These are phyloP conservation scores for Xylona heveae DNA, from an alignment of 495 filamentous ascomycete genomes.

Conservation along the genomic window DNA sequence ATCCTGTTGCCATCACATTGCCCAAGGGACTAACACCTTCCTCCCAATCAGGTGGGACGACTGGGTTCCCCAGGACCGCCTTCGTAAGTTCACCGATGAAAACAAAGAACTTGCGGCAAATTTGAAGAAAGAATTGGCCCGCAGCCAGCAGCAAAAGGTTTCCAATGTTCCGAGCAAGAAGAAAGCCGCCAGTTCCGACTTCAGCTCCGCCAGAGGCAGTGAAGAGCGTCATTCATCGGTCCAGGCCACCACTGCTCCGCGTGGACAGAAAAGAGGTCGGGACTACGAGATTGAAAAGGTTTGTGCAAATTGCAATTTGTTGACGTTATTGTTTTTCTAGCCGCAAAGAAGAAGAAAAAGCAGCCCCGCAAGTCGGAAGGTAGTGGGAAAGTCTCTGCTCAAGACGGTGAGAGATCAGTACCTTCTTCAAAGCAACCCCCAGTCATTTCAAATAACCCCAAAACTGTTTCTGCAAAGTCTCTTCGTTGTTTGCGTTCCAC, in stretches of 20 bases:
- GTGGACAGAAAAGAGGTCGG: constrained; percentile 45
- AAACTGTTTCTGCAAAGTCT: no score
- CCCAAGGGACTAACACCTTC: neutral
- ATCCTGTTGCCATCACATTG: constrained; percentile 1
- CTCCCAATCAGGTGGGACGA: constrained; percentile 62
- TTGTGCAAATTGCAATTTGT: no score
- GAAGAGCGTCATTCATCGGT: constrained; percentile 61
- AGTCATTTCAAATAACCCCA: no score
- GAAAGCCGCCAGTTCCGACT: constrained; percentile 41
- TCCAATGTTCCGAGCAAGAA: constrained; percentile 16
- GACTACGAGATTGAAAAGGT: constrained; percentile 61
- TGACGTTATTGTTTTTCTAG: no score
- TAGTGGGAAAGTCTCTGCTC: no score
- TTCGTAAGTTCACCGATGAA: constrained; percentile 85
- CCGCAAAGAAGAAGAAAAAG: no score
- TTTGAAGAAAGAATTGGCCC: constrained; percentile 36
- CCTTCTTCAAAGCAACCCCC: no score
- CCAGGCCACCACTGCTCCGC: constrained; percentile 28
- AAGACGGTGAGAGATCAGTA: no score
- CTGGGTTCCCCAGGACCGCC: constrained; percentile 87
- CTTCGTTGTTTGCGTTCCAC: no score
- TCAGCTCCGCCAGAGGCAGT: constrained; percentile 62
- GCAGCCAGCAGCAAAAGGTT: constrained; percentile 17
- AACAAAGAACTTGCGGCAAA: constrained; percentile 67
- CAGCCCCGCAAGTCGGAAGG: no score